These are phyloP conservation scores for Termitomyces sp. DNA, from an alignment of 768 basidiomycete genomes.

Conservation along the genomic window DNA sequence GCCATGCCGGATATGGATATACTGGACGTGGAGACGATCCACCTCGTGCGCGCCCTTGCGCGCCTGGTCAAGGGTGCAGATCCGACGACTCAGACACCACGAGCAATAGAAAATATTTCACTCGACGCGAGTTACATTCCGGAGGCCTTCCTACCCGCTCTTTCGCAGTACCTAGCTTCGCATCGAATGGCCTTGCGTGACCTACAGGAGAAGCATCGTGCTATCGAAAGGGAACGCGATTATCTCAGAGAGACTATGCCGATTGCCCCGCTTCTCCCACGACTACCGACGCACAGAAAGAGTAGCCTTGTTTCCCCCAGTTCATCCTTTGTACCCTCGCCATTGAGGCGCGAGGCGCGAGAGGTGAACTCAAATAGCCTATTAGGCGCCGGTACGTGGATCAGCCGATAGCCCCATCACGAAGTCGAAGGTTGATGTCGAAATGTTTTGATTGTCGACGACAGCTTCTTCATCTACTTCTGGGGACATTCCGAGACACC, in stretches of 20 bases:
- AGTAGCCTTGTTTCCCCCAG: background rate
- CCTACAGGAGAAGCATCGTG: background rate
- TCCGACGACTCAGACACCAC: background rate
- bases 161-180: slow-evolving; percentile 6
- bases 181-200: background rate
- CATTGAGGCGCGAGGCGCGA: background rate
- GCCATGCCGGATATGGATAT: background rate
- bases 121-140: background rate
- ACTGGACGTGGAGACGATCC: background rate
- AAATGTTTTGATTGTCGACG: background rate
- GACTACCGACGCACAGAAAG: background rate
- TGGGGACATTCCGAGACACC: background rate
- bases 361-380: background rate
- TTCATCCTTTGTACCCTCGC: background rate
- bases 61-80: background rate
- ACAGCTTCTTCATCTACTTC: background rate
- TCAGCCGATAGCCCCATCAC: background rate
- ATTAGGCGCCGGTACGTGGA: background rate
- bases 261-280: background rate
- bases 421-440: background rate
- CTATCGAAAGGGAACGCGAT: slow-evolving; percentile 1
- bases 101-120: background rate
- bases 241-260: background rate
- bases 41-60: background rate
- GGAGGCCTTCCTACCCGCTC: background rate